Base-by-base conservation (phyloP, 495 filamentous ascomycete genomes). In the Poronia punctata region DNA sequence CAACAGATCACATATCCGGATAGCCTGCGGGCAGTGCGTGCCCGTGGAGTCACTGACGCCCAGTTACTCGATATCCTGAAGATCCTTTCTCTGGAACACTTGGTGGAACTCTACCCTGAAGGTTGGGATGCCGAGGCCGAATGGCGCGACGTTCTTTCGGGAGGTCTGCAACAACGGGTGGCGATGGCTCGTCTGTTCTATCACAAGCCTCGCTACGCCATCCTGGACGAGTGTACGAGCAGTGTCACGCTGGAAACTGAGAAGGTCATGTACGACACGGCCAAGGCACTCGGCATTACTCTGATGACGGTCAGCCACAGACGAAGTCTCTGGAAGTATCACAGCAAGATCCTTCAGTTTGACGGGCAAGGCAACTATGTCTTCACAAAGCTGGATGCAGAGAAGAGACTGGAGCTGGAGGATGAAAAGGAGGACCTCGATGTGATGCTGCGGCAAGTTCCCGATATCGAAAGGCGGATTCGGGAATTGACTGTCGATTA, bases 1-100 rank as follows among this genome's bases (percentile, higher is more conserved):
- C 88, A 97, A 60, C 92, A 98, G 56, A 86, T 98, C 48, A 96
- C 88, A 43, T 98, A 97, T 62, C 92, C 92, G 0, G 90, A 98
- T 62, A 78, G 77, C n/a, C 56, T 89, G 4, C 78, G 84, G 42
- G 84, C 86, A 44, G 95, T 96, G 80, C 83, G 83, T 35, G 74
- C 76, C 48, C 89, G 87, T 59, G 83, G 84, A 32, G 72, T 90
- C 31, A 88, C 83, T 0, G 92, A 98, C 52, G 68, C 71, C 1
- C 87, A 96, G 51, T 75, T 98, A 0, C 65, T 80, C 34, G 70
- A 72, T 16, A 84, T 96, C 40, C 72, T 98, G 2, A 71, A 74
- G 21, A 76, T 81, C 26, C 80, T 97, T 2, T 83, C 85, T 28
- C 85, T 98, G 26, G 86, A 84, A 37, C 73, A 79, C 33, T 73